A percentile compares a stretch with the other conserved stretches of the same genome.
Conservation (phyloP, 176 grass and related monocot species). For the Triticum turgidum region DNA sequence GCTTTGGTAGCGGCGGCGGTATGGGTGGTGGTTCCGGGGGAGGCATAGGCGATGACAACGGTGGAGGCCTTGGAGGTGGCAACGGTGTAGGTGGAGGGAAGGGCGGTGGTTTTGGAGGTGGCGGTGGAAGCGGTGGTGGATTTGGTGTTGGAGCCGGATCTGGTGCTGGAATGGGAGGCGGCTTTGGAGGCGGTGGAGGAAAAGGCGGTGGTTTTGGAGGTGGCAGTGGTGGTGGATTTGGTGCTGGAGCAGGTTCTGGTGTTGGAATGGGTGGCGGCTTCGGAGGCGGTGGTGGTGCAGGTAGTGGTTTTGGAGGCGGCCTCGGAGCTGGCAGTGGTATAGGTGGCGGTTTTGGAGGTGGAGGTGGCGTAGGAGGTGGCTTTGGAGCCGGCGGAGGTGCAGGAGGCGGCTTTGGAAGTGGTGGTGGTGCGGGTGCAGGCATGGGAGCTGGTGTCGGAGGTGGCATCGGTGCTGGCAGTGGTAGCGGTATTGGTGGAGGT, state of each 20-base stretch:
- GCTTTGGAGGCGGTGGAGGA: conserved; percentile 17
- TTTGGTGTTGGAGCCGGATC: not conserved
- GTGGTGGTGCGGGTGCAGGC: not conserved
- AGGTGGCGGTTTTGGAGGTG: not conserved
- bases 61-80: not conserved
- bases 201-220: not conserved
- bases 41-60: not conserved
- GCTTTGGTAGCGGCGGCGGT: not conserved
- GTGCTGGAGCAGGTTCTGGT: not conserved
- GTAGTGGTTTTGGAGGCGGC: not conserved
- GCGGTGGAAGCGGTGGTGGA: not conserved
- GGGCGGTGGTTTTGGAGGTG: not conserved
- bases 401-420: not conserved
- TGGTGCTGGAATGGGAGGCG: not conserved
- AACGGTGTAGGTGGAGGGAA: not conserved
- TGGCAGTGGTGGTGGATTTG: not conserved
- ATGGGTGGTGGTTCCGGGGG: conserved; percentile 5
- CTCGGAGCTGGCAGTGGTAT: not conserved
- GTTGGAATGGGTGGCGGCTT: not conserved
- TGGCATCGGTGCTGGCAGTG: not conserved
- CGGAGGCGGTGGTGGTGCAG: not conserved
- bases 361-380: not conserved
- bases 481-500: not conserved
- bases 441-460: not conserved
- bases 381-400: not conserved